phyloP scores from a whole-genome alignment of 768 basidiomycete species.

The Suillus plorans region DNA sequence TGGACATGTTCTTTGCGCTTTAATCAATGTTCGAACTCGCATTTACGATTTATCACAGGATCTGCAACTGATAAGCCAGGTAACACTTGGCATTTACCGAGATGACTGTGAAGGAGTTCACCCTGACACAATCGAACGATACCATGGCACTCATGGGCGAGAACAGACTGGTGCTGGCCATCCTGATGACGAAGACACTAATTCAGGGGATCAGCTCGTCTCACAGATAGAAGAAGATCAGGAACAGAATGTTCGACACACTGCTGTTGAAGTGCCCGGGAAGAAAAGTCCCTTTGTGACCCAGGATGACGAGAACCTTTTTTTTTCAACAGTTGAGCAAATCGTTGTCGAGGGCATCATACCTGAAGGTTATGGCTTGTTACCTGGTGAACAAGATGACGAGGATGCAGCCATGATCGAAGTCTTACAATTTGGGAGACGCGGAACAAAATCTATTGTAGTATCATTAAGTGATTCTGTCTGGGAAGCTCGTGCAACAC shows the following conservation, averaged over 20 bases:
- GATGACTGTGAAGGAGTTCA: conserved; percentile 17
- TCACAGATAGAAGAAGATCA: conserved; percentile 1
- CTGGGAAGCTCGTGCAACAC: conserved; percentile 15
- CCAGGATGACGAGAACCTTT: conserved; percentile 2
- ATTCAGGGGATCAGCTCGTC: conserved; percentile 10
- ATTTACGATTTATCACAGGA: conserved; percentile 9
- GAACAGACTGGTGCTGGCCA: conserved; percentile 14
- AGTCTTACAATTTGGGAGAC: conserved; percentile 9
- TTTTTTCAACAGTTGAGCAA: conserved; percentile 3
- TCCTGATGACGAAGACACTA: conserved; percentile 8
- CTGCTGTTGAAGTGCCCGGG: conserved; percentile 4
- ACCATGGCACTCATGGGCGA: conserved; percentile 14
- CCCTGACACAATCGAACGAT: conserved; percentile 16
- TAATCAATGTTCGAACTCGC: no score
- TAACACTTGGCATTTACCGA: conserved; percentile 5
- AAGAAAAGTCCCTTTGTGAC: conserved; percentile 11
- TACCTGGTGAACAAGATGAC: conserved; percentile 11
- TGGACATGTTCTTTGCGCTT: no score
- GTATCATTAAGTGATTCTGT: conserved; percentile 12
- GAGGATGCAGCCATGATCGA: conserved; percentile 11
- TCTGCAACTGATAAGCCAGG: conserved; percentile 12
- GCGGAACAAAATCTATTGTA: conserved; percentile 5
- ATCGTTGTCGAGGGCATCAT: not conserved
- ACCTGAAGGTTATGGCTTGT: conserved; percentile 15
- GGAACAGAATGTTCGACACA: conserved; percentile 4